Conservation (phyloP, 2,329 filamentous ascomycete species). For the Triangularia setosa region DNA sequence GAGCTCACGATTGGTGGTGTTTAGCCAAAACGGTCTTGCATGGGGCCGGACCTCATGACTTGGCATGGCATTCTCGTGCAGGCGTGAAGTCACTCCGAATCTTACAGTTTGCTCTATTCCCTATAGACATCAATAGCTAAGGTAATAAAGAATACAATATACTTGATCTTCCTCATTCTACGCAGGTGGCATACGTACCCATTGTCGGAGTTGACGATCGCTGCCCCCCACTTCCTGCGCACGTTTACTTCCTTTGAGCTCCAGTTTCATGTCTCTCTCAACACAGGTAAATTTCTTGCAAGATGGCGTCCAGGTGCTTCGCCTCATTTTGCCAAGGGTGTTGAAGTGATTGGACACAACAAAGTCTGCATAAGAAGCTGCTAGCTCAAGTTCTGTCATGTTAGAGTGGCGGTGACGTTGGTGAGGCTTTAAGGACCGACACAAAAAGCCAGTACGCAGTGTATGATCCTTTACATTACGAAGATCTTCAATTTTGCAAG, state of each 20-base stretch:
- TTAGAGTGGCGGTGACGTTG: neutral
- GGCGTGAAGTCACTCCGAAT: neutral
- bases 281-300: neutral
- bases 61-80: neutral
- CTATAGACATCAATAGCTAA: too few species aligned
- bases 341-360: neutral
- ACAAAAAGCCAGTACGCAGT: neutral
- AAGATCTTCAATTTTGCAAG: neutral
- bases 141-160: too few species aligned
- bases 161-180: too few species aligned
- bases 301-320: neutral
- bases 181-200: too few species aligned
- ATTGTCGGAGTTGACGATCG: neutral
- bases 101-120: neutral
- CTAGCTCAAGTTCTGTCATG: neutral
- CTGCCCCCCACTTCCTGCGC: too few species aligned
- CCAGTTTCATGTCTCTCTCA: too few species aligned
- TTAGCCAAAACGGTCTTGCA: slow-evolving; percentile 6
- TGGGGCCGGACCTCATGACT: neutral
- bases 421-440: neutral
- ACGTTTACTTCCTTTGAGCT: too few species aligned
- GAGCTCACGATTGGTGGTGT: neutral
- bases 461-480: neutral
- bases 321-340: neutral
- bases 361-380: neutral